Percentiles rank a stretch among this genome's conserved stretches.
Conservation (phyloP, 2,329 filamentous ascomycete genomes). For the Periconia sp. region DNA sequence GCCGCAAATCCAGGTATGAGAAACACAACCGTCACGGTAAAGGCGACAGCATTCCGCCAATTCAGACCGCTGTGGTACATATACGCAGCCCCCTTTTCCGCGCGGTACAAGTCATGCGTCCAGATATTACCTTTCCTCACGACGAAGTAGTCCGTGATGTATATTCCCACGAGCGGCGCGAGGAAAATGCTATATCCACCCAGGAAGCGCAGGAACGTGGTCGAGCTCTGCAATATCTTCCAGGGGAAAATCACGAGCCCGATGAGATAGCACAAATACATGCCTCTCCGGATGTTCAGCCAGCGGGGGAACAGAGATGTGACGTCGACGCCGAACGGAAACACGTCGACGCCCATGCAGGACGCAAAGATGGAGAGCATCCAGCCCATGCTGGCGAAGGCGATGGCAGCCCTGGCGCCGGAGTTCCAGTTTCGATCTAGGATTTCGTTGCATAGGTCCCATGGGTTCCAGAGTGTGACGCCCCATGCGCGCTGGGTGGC, state of each 20-base stretch:
- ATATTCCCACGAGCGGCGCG: slow-evolving; percentile 21
- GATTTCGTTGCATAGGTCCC: slow-evolving; percentile 7
- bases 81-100: slow-evolving; percentile 6
- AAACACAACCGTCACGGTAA: slow-evolving; percentile 8
- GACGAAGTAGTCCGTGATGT: slow-evolving; percentile 21
- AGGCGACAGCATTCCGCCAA: slow-evolving; percentile 10
- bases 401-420: slow-evolving; percentile 42
- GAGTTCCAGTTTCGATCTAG: slow-evolving; percentile 25
- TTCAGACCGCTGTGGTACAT: slow-evolving; percentile 12
- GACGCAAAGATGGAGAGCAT: slow-evolving; percentile 48
- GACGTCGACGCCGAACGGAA: slow-evolving; percentile 48
- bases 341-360: slow-evolving; percentile 46
- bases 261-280: slow-evolving; percentile 44
- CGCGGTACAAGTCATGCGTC: slow-evolving; percentile 18
- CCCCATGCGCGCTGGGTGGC: neutral
- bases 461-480: neutral
- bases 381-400: slow-evolving; percentile 35
- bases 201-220: slow-evolving; percentile 23
- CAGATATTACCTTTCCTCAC: slow-evolving; percentile 20
- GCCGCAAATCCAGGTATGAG: slow-evolving; percentile 13
- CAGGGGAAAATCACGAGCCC: slow-evolving; percentile 42
- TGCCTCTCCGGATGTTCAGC: slow-evolving; percentile 49
- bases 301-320: slow-evolving; percentile 47
- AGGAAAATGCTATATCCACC: slow-evolving; percentile 25
- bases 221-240: slow-evolving; percentile 19